phyloP scores from a whole-genome alignment of 768 basidiomycete genomes.

The Mrakia frigida region DNA sequence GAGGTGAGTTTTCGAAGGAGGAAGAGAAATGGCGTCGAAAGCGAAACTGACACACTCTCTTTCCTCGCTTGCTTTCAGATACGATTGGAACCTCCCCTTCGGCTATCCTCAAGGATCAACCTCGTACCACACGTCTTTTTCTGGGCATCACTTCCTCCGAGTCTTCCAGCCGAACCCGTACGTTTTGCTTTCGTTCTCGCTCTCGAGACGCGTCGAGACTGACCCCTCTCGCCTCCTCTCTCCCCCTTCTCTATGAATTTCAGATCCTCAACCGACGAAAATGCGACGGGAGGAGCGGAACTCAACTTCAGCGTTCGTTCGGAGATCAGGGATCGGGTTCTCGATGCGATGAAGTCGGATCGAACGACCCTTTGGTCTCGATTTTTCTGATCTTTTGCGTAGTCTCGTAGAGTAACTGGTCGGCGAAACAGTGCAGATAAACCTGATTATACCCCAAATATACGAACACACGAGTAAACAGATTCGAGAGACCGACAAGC shows the following conservation, averaged over 20 bases:
- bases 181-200: not conserved
- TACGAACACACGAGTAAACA: too few relatives aligned
- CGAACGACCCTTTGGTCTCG: not conserved
- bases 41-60: not conserved
- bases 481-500: too few relatives aligned
- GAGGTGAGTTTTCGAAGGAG: not conserved
- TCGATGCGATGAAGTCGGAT: slow-evolving; percentile 2
- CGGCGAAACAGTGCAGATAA: too few relatives aligned
- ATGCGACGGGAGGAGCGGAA: not conserved
- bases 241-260: not conserved
- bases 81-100: slow-evolving; percentile 10
- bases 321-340: not conserved
- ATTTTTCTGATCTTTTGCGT: not conserved
- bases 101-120: not conserved
- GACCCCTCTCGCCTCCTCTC: not conserved
- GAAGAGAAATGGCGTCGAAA: not conserved
- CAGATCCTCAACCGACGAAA: not conserved
- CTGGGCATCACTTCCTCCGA: not conserved
- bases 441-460: too few relatives aligned
- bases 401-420: too few relatives aligned
- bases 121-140: slow-evolving; percentile 1
- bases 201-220: not conserved
- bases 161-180: slow-evolving; percentile 14
- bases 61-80: not conserved
- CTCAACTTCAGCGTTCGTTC: slow-evolving; percentile 4